Evolutionary conservation across 192 early-diverging fungal species (phyloP).

Genomic region (Phycomyces nitens): DNA sequence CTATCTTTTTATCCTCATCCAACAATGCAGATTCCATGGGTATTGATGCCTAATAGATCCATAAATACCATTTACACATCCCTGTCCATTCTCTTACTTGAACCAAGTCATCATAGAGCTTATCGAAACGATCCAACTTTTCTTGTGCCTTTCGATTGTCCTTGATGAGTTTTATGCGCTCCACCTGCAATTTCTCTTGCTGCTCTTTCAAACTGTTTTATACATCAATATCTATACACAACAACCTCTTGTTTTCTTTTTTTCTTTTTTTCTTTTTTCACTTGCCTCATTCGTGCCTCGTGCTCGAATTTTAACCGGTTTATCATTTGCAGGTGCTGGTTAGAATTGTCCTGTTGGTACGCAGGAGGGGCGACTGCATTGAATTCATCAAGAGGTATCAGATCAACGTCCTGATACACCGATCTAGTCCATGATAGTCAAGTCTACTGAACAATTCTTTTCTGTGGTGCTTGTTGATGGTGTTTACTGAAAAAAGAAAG

Average conservation of each 20-base stretch:
- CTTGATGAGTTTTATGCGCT: conserved; percentile 21
- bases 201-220: conserved; percentile 22
- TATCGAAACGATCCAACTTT: conserved; percentile 26
- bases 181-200: conserved; percentile 14
- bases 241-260: not conserved
- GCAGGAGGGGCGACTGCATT: conserved; percentile 21
- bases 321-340: conserved; percentile 51
- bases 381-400: conserved; percentile 43
- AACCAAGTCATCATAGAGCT: conserved; percentile 26
- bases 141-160: conserved; percentile 27
- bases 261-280: not conserved
- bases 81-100: conserved; percentile 1
- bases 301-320: conserved; percentile 51
- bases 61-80: not conserved
- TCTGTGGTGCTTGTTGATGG: not conserved
- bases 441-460: not conserved
- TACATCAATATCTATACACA: not conserved
- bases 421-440: conserved; percentile 32
- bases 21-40: conserved; percentile 14
- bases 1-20: not conserved
- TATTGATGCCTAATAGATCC: conserved; percentile 5
- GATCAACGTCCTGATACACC: conserved; percentile 51
- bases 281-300: conserved; percentile 43
- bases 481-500: no score
- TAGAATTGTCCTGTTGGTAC: conserved; percentile 27